Evolutionary conservation across 176 grass and related monocot genomes (phyloP).

Genomic region (Avena insularis): DNA sequence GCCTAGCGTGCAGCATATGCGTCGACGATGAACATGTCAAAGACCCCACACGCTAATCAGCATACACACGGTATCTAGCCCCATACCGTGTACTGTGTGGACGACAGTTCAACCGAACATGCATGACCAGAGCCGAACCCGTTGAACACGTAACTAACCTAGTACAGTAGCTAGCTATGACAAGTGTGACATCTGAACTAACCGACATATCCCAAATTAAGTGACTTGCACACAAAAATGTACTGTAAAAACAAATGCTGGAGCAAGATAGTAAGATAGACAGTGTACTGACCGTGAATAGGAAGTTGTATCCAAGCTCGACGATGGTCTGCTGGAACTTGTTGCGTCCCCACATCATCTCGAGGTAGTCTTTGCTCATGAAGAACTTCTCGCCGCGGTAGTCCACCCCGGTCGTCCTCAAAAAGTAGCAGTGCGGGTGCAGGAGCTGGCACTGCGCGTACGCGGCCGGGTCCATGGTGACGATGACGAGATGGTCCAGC

Average conservation of each 20-base stretch:
- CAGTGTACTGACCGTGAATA: conserved; percentile 64
- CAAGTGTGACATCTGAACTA: background rate
- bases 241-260: too few species aligned
- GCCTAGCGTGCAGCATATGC: background rate
- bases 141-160: background rate
- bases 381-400: conserved; percentile 80
- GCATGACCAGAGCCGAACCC: background rate
- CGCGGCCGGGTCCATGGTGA: conserved; percentile 86
- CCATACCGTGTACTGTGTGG: background rate
- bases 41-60: background rate
- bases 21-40: background rate
- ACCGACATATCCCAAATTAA: background rate
- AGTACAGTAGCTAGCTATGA: too few species aligned
- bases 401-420: conserved; percentile 61
- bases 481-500: conserved; percentile 82
- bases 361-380: conserved; percentile 92
- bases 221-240: background rate
- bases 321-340: conserved; percentile 82
- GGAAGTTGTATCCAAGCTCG: conserved; percentile 84
- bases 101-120: background rate
- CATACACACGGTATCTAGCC: background rate
- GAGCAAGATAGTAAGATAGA: background rate
- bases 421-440: conserved; percentile 84
- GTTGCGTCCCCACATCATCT: conserved; percentile 92
- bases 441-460: conserved; percentile 70